phyloP scores from a whole-genome alignment of 179 eudicot species.

The Silene vulgaris region DNA sequence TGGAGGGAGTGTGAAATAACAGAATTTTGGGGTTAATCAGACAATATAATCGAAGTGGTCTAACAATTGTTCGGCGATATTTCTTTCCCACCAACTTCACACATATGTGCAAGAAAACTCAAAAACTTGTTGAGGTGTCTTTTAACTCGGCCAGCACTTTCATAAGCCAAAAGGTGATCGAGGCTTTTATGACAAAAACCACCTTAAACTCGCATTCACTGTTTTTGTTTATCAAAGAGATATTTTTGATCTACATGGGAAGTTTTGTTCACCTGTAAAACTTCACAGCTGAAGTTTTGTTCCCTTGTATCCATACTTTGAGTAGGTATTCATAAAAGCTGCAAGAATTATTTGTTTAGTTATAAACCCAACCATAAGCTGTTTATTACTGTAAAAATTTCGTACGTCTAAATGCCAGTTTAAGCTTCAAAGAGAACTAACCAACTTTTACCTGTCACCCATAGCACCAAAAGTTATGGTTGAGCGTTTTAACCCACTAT shows the following conservation, averaged over 20 bases:
- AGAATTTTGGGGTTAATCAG: not conserved
- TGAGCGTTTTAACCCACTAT: conserved; percentile 55
- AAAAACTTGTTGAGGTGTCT: not conserved
- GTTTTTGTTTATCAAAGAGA: not conserved
- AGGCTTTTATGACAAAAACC: conserved; percentile 3
- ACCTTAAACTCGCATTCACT: not conserved
- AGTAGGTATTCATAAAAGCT: conserved; percentile 97
- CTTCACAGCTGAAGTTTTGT: conserved; percentile 75
- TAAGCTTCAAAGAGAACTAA: not conserved
- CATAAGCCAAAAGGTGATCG: not conserved
- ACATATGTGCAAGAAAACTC: too few species aligned
- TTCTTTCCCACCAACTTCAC: too few species aligned
- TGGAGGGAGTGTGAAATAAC: too few species aligned
- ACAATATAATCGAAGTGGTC: not conserved
- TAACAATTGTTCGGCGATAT: not conserved
- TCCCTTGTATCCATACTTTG: conserved; percentile 98
- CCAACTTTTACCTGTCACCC: conserved; percentile 82
- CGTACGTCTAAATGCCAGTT: not conserved
- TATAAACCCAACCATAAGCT: conserved; percentile 1
- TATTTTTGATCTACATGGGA: not conserved
- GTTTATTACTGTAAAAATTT: not conserved
- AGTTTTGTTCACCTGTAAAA: conserved; percentile 66
- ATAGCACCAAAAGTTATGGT: conserved; percentile 98
- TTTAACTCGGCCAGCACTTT: not conserved
- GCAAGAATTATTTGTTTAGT: conserved; percentile 34